Conservation (phyloP, 257 asterid genomes). For the Solanum rostratum region DNA sequence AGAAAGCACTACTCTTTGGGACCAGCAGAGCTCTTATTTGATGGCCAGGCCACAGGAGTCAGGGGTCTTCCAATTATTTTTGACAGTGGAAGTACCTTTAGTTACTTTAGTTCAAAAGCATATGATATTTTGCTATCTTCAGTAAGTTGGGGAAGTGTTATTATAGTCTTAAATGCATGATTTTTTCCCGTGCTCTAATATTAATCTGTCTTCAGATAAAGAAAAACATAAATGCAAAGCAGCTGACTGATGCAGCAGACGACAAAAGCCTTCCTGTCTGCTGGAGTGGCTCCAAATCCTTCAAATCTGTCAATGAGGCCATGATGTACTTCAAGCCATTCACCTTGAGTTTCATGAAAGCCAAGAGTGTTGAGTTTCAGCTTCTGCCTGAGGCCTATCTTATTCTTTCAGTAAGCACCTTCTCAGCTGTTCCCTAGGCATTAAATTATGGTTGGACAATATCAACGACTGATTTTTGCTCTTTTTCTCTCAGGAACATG, state of each 20-base stretch:
- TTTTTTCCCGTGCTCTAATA: background rate
- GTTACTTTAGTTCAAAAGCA: conserved; percentile 18
- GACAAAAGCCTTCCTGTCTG: conserved; percentile 75
- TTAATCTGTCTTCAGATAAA: conserved; percentile 33
- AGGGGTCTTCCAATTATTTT: conserved; percentile 18
- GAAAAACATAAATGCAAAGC: conserved; percentile 21
- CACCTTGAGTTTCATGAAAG: conserved; percentile 37
- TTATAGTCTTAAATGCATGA: background rate
- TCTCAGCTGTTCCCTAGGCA: background rate
- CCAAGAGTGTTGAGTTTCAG: conserved; percentile 35
- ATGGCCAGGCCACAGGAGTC: conserved; percentile 14
- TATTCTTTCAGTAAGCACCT: conserved; percentile 49
- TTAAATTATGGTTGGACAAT: background rate
- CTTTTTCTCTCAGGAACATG: conserved; percentile 44
- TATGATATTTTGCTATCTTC: conserved; percentile 16
- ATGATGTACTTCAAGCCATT: conserved; percentile 55
- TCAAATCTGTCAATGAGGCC: conserved; percentile 45
- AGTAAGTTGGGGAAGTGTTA: conserved; percentile 15
- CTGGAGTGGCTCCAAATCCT: conserved; percentile 67
- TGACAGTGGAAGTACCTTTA: conserved; percentile 44
- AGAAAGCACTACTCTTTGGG: conserved; percentile 28
- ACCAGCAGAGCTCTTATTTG: conserved; percentile 20
- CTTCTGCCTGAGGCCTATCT: conserved; percentile 73
- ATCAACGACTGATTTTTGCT: background rate
- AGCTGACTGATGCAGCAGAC: conserved; percentile 31